These are phyloP conservation scores for Wallacemonas sp. DNA, from an alignment of 208 protist species.

Conservation along the genomic window DNA sequence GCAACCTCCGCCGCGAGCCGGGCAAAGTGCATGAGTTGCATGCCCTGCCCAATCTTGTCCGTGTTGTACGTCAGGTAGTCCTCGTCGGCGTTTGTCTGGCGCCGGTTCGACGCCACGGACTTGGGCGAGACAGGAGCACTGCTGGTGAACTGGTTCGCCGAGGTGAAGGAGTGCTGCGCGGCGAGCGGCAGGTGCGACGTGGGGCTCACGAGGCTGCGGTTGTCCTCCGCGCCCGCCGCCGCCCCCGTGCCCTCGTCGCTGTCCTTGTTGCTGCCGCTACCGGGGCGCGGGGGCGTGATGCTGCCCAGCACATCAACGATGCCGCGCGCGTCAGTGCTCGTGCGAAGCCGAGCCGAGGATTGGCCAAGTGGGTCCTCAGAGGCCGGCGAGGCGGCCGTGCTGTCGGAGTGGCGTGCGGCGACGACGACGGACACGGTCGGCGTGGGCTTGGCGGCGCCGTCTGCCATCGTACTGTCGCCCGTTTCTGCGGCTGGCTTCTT, in stretches of 20 bases:
- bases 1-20: background rate
- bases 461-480: too few species aligned
- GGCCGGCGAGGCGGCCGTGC: background rate
- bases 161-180: slow-evolving; percentile 4
- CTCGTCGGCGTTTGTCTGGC: background rate
- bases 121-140: slow-evolving; percentile 11
- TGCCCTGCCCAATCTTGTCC: background rate
- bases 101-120: background rate
- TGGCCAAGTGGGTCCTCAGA: background rate
- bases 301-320: too few species aligned
- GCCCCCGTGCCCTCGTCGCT: too few species aligned
- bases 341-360: too few species aligned
- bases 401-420: background rate
- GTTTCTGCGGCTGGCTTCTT: too few species aligned
- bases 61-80: slow-evolving; percentile 17
- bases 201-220: background rate
- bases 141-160: slow-evolving; percentile 16
- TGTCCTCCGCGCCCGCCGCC: background rate
- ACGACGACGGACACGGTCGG: background rate
- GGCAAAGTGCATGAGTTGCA: slow-evolving; percentile 5
- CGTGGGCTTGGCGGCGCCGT: background rate
- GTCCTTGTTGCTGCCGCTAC: background rate
- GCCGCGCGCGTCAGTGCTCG: too few species aligned
- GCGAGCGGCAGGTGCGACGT: background rate
- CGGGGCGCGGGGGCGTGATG: too few species aligned